Conservation (phyloP, 2,329 filamentous ascomycete genomes). For the Diaporthe eres region DNA sequence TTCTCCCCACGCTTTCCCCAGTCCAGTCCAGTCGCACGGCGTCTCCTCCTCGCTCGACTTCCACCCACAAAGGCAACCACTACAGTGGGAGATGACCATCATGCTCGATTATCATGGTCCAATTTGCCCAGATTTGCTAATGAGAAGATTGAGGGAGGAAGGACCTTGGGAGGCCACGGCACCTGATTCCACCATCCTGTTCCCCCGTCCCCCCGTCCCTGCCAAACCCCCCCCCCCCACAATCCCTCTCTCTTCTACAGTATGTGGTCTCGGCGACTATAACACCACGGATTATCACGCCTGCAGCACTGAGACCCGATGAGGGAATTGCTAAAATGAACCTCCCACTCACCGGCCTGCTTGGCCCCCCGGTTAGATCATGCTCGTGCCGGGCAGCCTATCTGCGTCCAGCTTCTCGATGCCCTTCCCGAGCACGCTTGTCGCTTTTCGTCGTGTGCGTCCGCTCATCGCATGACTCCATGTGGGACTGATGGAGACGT, state of each 20-base stretch:
- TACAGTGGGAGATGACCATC: constrained; percentile 28
- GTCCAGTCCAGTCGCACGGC: constrained; percentile 29
- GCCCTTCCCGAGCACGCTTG: constrained; percentile 28
- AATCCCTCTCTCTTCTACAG: not conserved
- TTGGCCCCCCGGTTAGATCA: constrained; percentile 12
- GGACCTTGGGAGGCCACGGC: not conserved
- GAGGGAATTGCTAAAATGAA: constrained; percentile 25
- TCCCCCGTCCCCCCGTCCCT: not conserved
- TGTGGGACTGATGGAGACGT: constrained; percentile 37
- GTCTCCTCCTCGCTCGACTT: constrained; percentile 22
- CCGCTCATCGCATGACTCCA: constrained; percentile 38
- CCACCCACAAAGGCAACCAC: constrained; percentile 14
- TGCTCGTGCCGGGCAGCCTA: constrained; percentile 15
- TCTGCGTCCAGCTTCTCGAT: constrained; percentile 27
- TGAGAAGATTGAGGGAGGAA: constrained; percentile 12
- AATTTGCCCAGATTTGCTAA: constrained; percentile 32
- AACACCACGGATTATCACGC: constrained; percentile 31
- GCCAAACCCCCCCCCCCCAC: not conserved
- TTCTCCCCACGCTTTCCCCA: constrained; percentile 35
- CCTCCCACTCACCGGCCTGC: constrained; percentile 29
- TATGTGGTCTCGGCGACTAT: constrained; percentile 12
- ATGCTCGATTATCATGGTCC: constrained; percentile 25
- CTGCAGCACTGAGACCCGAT: constrained; percentile 21
- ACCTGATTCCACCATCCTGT: constrained; percentile 11
- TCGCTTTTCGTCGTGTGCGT: constrained; percentile 34